phyloP scores from a whole-genome alignment of 345 rosid genomes.

The Euphorbia peplus region DNA sequence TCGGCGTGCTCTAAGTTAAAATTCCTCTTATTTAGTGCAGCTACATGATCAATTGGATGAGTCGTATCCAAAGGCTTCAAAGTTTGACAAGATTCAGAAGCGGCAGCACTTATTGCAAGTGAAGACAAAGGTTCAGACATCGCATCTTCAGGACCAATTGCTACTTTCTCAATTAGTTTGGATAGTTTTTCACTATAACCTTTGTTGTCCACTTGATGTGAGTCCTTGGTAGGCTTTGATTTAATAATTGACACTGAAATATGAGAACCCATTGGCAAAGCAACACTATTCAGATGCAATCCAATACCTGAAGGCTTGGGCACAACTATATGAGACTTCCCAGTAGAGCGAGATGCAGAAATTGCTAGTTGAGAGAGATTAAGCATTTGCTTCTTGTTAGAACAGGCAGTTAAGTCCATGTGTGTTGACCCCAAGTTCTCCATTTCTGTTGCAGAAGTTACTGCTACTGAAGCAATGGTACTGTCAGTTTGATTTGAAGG shows the following conservation, averaged over 20 bases:
- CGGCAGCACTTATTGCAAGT: constrained; percentile 20
- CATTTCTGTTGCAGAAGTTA: constrained; percentile 23
- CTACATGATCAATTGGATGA: constrained; percentile 21
- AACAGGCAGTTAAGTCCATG: constrained; percentile 23
- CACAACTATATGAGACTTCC: constrained; percentile 27
- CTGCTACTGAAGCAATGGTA: constrained; percentile 22
- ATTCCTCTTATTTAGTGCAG: constrained; percentile 35
- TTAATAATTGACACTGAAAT: constrained; percentile 23
- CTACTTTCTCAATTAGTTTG: constrained; percentile 21
- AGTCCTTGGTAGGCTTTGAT: constrained; percentile 7
- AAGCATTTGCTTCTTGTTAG: constrained; percentile 23
- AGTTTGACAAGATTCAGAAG: constrained; percentile 26
- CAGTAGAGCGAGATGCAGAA: constrained; percentile 13
- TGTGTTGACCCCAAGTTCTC: constrained; percentile 30
- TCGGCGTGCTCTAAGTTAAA: constrained; percentile 30
- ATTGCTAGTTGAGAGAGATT: constrained; percentile 19
- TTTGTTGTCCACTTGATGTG: constrained; percentile 11
- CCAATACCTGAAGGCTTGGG: constrained; percentile 54
- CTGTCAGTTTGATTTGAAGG: constrained; percentile 20
- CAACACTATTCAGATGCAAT: constrained; percentile 55
- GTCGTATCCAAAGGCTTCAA: constrained; percentile 22
- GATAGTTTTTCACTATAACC: constrained; percentile 14
- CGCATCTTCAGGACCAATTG: constrained; percentile 21
- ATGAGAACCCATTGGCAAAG: constrained; percentile 20
- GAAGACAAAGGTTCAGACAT: constrained; percentile 25